A percentile compares a stretch with the other conserved stretches of the same genome.
Conservation (phyloP, 2,329 filamentous ascomycete genomes). For the Claviceps africana region DNA sequence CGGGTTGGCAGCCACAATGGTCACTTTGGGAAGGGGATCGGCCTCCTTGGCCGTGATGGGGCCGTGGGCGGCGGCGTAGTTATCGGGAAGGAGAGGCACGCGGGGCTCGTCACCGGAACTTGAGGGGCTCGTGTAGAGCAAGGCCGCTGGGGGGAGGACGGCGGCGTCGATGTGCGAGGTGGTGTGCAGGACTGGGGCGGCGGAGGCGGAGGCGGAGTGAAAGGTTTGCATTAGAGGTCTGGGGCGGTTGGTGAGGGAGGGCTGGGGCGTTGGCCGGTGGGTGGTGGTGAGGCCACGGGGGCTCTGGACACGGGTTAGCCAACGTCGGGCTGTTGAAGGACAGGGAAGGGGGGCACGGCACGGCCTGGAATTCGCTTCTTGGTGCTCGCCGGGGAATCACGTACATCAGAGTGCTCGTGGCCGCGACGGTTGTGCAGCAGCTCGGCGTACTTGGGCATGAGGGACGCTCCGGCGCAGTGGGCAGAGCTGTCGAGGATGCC, state of each 20-base stretch:
- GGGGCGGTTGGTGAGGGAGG: slow-evolving; percentile 28
- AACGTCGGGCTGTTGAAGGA: too few species aligned
- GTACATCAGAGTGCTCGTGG: slow-evolving; percentile 26
- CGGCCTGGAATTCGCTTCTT: too few species aligned
- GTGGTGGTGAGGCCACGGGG: slow-evolving; percentile 31
- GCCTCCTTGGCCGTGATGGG: slow-evolving; percentile 30
- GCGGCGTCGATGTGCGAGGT: slow-evolving; percentile 35
- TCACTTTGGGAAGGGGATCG: slow-evolving; percentile 32
- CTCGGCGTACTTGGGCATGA: slow-evolving; percentile 36
- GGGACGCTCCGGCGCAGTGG: slow-evolving; percentile 23
- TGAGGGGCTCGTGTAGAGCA: slow-evolving; percentile 13
- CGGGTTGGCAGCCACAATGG: slow-evolving; percentile 43
- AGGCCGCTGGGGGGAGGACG: slow-evolving; percentile 34
- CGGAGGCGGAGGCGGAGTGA: slow-evolving; percentile 33
- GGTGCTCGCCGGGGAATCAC: too few species aligned
- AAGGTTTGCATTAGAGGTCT: slow-evolving; percentile 52
- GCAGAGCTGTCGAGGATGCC: slow-evolving; percentile 20
- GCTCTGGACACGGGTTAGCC: slow-evolving; percentile 9
- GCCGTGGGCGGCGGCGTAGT: slow-evolving; percentile 31
- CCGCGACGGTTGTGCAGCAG: slow-evolving; percentile 24
- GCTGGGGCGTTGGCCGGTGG: slow-evolving; percentile 33
- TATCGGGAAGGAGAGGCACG: slow-evolving; percentile 48
- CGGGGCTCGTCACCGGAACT: slow-evolving; percentile 29
- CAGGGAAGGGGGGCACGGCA: too few species aligned
- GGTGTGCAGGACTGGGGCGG: slow-evolving; percentile 28